Percentiles rank a stretch among this genome's conserved stretches.
Evolutionary conservation across 306 rosid species (phyloP).

Genomic region (Corylus heterophylla): DNA sequence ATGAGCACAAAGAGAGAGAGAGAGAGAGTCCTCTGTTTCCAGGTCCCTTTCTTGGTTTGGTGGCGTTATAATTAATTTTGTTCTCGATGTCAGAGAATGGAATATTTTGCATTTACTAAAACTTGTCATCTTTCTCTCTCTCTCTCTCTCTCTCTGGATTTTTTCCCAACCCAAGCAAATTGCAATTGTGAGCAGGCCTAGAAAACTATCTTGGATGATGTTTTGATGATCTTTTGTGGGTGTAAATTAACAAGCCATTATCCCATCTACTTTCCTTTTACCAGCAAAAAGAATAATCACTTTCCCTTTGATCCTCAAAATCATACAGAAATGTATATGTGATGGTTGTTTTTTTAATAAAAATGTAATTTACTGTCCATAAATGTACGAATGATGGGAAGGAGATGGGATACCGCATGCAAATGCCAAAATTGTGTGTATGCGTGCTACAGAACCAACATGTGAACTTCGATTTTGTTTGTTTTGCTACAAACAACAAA

Average conservation of each 20-base stretch:
- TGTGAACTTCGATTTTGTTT: slow-evolving; percentile 36
- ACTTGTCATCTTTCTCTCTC: neutral
- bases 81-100: neutral
- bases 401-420: neutral
- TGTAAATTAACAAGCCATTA: neutral
- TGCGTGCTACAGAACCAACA: neutral
- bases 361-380: neutral
- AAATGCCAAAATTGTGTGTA: neutral
- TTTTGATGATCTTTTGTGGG: neutral
- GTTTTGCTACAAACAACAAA: slow-evolving; percentile 21
- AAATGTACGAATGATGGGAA: slow-evolving; percentile 16
- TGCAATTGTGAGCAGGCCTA: neutral
- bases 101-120: neutral
- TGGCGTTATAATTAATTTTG: neutral
- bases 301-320: neutral
- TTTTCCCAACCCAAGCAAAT: neutral
- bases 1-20: slow-evolving; percentile 10
- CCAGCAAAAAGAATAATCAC: neutral
- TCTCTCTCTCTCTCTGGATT: no score
- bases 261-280: neutral
- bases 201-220: neutral
- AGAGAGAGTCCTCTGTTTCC: neutral
- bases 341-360: no score
- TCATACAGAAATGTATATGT: neutral
- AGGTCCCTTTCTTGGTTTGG: neutral